Evolutionary conservation across 148 eudicot species (phyloP), one percentile per base, ranked within the genome.

Genomic region (Dianthus caryophyllus): DNA sequence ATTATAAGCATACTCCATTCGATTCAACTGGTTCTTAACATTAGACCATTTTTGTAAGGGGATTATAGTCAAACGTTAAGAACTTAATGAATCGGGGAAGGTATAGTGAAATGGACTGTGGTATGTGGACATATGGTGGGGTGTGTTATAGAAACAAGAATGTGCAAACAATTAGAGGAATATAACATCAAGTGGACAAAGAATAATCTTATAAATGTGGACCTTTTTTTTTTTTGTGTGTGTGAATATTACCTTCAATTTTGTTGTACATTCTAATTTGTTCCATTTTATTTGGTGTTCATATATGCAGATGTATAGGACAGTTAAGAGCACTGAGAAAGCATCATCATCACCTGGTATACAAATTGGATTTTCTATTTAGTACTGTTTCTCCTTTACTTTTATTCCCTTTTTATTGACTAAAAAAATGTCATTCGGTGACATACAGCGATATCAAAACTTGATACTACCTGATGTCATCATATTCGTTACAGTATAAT

Each of bases 221-320:
- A 68, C 73, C 71, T 65, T 61, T 55, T 39, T 59, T 1, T n/a
- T n/a, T n/a, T n/a, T n/a, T n/a, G n/a, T n/a, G n/a, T n/a, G n/a
- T n/a, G n/a, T n/a, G n/a, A n/a, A n/a, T n/a, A n/a, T n/a, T 9
- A 27, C 30, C 6, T 71, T 47, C 33, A 0, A 26, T 20, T 29
- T 4, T 14, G 26, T 6, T 6, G 27, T 39, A n/a, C 33, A n/a
- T n/a, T 20, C 15, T 13, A 57, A 38, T 39, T 62, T 69, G 56
- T 46, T 48, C 33, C 18, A 20, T 46, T 60, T n/a, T 47, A 29
- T 47, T 60, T 58, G 60, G 55, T 73, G 36, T n/a, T n/a, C n/a
- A n/a, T 71, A 62, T 77, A 83, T 84, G 88, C 89, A 91, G 97
- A 91, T 91, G 97, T 91, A 88, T 73, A 88, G 97, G 80, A 91